Conservation (phyloP, 371 early-diverging fungal genomes). For the Paramicrosporidium saccamoebae region DNA sequence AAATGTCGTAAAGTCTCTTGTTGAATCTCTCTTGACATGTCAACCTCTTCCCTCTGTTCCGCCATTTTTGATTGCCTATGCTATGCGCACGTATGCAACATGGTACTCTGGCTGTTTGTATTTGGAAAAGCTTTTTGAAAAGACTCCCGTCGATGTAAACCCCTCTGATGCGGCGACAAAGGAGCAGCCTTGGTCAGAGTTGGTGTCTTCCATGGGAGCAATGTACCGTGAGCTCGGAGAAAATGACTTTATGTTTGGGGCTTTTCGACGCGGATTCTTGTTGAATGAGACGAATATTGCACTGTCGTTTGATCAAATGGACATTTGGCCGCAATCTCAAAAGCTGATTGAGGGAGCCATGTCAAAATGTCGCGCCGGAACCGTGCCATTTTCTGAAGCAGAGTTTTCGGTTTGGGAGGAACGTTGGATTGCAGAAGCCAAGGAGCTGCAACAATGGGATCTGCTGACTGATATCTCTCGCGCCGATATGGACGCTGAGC, state of each 20-base stretch:
- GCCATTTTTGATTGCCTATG: constrained; percentile 62
- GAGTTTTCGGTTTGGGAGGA: constrained; percentile 94
- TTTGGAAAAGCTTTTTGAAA: constrained; percentile 6
- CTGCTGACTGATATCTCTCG: constrained; percentile 65
- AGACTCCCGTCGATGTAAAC: constrained; percentile 1
- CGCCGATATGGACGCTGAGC: constrained; percentile 43
- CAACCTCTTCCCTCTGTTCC: constrained; percentile 34
- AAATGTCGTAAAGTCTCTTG: constrained; percentile 64
- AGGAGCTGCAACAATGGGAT: constrained; percentile 95
- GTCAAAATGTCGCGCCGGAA: constrained; percentile 50
- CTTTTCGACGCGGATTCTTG: constrained; percentile 65
- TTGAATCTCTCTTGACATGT: constrained; percentile 48
- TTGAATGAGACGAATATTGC: constrained; percentile 88
- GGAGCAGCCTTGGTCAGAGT: no score
- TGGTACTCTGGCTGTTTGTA: constrained; percentile 35
- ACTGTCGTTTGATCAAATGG: constrained; percentile 68
- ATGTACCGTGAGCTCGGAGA: constrained; percentile 40
- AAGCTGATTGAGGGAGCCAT: constrained; percentile 74
- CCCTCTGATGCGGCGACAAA: no score
- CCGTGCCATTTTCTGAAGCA: constrained; percentile 65
- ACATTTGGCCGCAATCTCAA: constrained; percentile 78
- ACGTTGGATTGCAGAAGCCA: constrained; percentile 71
- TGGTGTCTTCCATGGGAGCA: constrained; percentile 12
- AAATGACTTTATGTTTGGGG: constrained; percentile 62
- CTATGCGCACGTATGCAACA: constrained; percentile 57